These are phyloP conservation scores for Starmerella sirachaensis DNA, from an alignment of 805 yeast genomes.

Conservation along the genomic window DNA sequence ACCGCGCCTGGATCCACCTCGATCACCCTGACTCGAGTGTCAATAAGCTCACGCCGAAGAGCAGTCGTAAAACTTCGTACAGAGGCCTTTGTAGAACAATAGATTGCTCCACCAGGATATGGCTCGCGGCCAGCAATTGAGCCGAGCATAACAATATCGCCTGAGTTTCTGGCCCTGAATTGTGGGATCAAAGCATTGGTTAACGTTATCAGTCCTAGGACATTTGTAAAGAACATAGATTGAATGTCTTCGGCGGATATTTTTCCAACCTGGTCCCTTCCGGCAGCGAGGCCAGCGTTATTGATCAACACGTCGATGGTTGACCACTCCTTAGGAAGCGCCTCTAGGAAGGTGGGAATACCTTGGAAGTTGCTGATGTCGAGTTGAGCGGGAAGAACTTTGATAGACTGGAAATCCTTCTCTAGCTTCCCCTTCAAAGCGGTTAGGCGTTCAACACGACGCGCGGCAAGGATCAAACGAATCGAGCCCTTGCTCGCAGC, in stretches of 20 bases:
- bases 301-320: slow-evolving; percentile 48
- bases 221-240: slow-evolving; percentile 77
- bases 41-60: slow-evolving; percentile 60
- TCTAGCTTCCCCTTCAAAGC: slow-evolving; percentile 39
- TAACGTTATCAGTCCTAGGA: slow-evolving; percentile 67
- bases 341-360: slow-evolving; percentile 39
- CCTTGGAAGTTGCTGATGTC: slow-evolving; percentile 47
- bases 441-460: slow-evolving; percentile 54
- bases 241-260: slow-evolving; percentile 52
- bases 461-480: slow-evolving; percentile 63
- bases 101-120: slow-evolving; percentile 59
- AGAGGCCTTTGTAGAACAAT: slow-evolving; percentile 59
- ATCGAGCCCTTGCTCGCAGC: slow-evolving; percentile 58
- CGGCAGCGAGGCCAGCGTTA: slow-evolving; percentile 63
- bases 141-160: slow-evolving; percentile 53
- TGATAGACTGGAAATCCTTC: slow-evolving; percentile 36
- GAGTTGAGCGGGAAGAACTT: slow-evolving; percentile 37
- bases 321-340: slow-evolving; percentile 43
- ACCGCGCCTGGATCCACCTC: slow-evolving; percentile 73
- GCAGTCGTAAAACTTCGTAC: slow-evolving; percentile 45
- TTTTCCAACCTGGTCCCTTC: slow-evolving; percentile 62
- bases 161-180: slow-evolving; percentile 54
- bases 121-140: slow-evolving; percentile 63
- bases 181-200: slow-evolving; percentile 69
- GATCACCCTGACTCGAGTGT: slow-evolving; percentile 56